These are phyloP conservation scores for Neoconidiobolus thromboides DNA, from an alignment of 371 early-diverging fungal species.

Conservation along the genomic window DNA sequence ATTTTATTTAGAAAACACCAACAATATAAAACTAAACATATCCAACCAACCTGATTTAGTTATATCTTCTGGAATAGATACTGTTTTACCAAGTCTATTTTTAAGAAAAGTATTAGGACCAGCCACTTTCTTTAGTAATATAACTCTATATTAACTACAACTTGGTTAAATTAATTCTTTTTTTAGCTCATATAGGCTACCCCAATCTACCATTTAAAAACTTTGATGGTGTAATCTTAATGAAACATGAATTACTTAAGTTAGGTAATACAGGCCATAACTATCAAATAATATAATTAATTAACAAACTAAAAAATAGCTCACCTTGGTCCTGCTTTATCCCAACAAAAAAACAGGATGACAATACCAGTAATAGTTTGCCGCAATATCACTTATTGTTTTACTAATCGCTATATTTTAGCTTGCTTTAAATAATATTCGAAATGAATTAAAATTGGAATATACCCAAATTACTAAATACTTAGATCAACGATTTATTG, in stretches of 20 bases:
- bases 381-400: no score
- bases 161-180: not conserved
- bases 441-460: no score
- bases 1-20: not conserved
- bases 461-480: no score
- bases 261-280: not conserved
- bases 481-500: no score
- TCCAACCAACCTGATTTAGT: not conserved
- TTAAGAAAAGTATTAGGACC: not conserved
- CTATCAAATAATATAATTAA: not conserved
- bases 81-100: not conserved
- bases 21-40: not conserved
- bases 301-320: not conserved
- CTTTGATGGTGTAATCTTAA: not conserved
- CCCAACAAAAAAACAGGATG: not conserved
- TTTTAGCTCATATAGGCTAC: not conserved
- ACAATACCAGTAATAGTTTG: not conserved
- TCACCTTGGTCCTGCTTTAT: not conserved
- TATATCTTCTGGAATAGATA: not conserved
- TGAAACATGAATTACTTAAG: not conserved
- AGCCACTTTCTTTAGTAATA: not conserved
- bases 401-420: no score
- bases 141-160: no score
- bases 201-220: not conserved
- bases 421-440: no score